A percentile compares a stretch with the other conserved stretches of the same genome.
Conservation (phyloP, 108 stramenopile species). For the Pseudonitzschia multistriata region DNA sequence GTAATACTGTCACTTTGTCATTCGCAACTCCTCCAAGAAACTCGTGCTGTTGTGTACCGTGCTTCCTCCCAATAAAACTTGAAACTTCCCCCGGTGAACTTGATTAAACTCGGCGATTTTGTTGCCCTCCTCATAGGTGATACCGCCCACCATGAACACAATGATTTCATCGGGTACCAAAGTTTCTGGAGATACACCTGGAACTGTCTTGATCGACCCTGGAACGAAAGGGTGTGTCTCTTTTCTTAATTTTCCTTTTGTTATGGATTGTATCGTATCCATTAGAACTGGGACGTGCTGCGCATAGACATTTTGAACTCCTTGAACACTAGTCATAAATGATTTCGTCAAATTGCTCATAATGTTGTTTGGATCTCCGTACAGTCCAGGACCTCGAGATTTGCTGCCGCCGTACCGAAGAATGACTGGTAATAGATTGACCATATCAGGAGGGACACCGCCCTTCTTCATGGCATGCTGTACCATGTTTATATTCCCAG, state of each 20-base stretch:
- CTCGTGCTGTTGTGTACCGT: conserved; percentile 94
- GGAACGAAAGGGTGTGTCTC: conserved; percentile 76
- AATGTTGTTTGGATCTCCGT: conserved; percentile 67
- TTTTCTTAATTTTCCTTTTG: conserved; percentile 85
- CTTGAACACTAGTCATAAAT: conserved; percentile 93
- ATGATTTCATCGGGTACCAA: conserved; percentile 78
- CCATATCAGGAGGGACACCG: conserved; percentile 86
- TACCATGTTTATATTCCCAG: conserved; percentile 73
- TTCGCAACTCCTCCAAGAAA: conserved; percentile 91
- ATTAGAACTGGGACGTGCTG: conserved; percentile 95
- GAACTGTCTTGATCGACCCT: conserved; percentile 34
- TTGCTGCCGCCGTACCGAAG: conserved; percentile 86
- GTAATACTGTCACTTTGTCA: conserved; percentile 22
- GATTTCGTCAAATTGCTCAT: conserved; percentile 89
- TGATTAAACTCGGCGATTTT: conserved; percentile 87
- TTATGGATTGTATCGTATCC: conserved; percentile 81
- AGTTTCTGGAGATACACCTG: conserved; percentile 37
- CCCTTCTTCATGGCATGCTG: conserved; percentile 86
- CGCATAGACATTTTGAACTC: conserved; percentile 96
- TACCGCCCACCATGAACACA: conserved; percentile 95
- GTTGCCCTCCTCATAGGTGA: conserved; percentile 96
- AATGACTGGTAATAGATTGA: conserved; percentile 91
- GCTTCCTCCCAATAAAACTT: conserved; percentile 88
- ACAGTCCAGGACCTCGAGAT: conserved; percentile 89
- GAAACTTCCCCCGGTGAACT: conserved; percentile 57